phyloP scores from a whole-genome alignment of 2,329 filamentous ascomycete genomes.

The Dactylonectria estremocensis region DNA sequence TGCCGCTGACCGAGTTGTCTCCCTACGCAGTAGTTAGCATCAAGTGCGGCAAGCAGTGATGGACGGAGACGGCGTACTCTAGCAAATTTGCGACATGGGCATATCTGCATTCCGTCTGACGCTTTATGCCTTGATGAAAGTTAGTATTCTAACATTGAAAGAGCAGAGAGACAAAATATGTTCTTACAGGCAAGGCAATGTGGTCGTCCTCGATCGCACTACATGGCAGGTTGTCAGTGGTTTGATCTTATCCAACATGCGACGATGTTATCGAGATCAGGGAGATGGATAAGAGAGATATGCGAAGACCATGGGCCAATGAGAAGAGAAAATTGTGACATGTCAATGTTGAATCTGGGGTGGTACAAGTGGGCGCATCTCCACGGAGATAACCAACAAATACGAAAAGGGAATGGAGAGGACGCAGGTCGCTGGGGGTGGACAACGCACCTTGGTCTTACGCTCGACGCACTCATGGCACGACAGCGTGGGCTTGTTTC shows the following conservation, averaged over 20 bases:
- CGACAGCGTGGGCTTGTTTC: conserved; percentile 86
- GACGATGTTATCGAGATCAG: conserved; percentile 3
- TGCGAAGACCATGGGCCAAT: conserved; percentile 20
- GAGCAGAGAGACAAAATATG: neutral
- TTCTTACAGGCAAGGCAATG: conserved; percentile 75
- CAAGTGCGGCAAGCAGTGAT: conserved; percentile 14
- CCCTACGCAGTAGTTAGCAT: conserved; percentile 57
- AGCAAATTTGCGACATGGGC: conserved; percentile 83
- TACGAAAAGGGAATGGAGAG: conserved; percentile 11
- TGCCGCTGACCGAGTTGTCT: conserved; percentile 68
- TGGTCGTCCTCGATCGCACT: conserved; percentile 84
- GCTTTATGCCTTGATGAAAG: conserved; percentile 75
- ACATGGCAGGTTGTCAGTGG: conserved; percentile 30
- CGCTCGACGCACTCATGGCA: conserved; percentile 86
- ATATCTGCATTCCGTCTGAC: conserved; percentile 83
- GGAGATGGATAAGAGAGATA: conserved; percentile 2
- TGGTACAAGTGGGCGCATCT: conserved; percentile 39
- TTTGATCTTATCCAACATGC: neutral
- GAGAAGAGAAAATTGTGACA: conserved; percentile 13
- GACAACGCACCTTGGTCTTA: conserved; percentile 79
- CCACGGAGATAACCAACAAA: conserved; percentile 31
- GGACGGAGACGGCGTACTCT: conserved; percentile 67
- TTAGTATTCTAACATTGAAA: conserved; percentile 30
- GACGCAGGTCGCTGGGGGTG: conserved; percentile 22
- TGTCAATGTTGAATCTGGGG: conserved; percentile 25